Evolutionary conservation across 164 flowering plant genomes (phyloP).

Genomic region (Vitis cinerea): DNA sequence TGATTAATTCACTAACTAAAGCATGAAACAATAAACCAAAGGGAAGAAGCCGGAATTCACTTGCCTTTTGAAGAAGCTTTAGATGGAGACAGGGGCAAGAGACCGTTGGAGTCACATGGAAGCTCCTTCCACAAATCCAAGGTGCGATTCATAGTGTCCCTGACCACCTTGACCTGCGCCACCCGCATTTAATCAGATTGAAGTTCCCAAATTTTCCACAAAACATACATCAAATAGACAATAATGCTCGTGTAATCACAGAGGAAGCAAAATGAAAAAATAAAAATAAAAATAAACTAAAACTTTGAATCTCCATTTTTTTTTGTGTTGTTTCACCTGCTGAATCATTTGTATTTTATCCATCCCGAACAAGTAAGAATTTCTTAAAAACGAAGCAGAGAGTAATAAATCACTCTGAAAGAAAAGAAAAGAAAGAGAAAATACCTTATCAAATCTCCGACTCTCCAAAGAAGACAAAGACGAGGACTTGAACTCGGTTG

Average conservation of each 20-base stretch:
- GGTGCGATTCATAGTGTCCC: conserved; percentile 74
- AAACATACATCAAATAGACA: not conserved
- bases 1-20: not conserved
- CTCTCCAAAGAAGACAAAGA: conserved; percentile 61
- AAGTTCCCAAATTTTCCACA: not conserved
- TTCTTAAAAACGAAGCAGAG: conserved; percentile 1
- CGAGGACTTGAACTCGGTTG: conserved; percentile 44
- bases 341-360: too few species aligned
- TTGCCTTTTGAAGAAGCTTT: conserved; percentile 61
- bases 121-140: conserved; percentile 74
- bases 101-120: conserved; percentile 44
- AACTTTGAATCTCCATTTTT: too few species aligned
- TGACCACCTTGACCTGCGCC: conserved; percentile 69
- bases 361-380: too few species aligned
- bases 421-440: not conserved
- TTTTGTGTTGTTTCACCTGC: too few species aligned
- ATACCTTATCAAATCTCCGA: conserved; percentile 83
- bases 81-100: conserved; percentile 43
- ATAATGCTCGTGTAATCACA: not conserved
- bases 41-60: not conserved
- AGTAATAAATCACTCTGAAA: not conserved
- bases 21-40: not conserved
- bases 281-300: too few species aligned
- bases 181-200: not conserved
- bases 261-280: too few species aligned